Percentiles rank a stretch among this genome's conserved stretches.
These are phyloP conservation scores for Hirschioporus abietinus DNA, from an alignment of 768 basidiomycete species.

Conservation along the genomic window DNA sequence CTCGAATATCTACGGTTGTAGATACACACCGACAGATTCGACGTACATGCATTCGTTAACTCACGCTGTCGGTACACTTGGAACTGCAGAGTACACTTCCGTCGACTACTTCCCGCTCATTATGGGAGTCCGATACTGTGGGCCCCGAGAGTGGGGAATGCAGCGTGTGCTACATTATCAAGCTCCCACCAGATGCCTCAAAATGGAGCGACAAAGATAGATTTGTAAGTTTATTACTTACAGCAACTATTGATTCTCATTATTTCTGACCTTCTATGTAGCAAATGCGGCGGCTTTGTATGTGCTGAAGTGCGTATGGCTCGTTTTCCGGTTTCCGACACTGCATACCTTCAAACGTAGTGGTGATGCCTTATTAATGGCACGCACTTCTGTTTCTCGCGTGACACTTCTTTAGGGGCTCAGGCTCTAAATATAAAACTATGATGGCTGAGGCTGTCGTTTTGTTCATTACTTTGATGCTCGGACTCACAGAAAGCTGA, in stretches of 20 bases:
- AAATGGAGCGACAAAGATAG: background rate
- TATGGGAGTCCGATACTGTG: background rate
- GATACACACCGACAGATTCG: too few relatives aligned
- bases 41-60: too few relatives aligned
- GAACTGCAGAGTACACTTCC: background rate
- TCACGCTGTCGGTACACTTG: too few relatives aligned
- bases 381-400: background rate
- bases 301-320: too few relatives aligned
- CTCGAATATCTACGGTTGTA: too few relatives aligned
- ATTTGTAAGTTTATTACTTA: background rate
- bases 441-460: background rate
- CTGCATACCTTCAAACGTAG: too few relatives aligned
- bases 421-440: background rate
- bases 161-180: background rate
- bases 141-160: background rate
- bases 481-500: background rate
- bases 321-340: too few relatives aligned
- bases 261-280: too few relatives aligned
- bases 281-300: too few relatives aligned
- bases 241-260: too few relatives aligned
- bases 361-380: background rate
- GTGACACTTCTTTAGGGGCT: background rate
- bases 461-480: background rate
- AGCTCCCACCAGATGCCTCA: background rate
- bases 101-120: background rate